These are phyloP conservation scores for Martiniozyma asiatica DNA, from an alignment of 1,139 yeast species.

Conservation along the genomic window DNA sequence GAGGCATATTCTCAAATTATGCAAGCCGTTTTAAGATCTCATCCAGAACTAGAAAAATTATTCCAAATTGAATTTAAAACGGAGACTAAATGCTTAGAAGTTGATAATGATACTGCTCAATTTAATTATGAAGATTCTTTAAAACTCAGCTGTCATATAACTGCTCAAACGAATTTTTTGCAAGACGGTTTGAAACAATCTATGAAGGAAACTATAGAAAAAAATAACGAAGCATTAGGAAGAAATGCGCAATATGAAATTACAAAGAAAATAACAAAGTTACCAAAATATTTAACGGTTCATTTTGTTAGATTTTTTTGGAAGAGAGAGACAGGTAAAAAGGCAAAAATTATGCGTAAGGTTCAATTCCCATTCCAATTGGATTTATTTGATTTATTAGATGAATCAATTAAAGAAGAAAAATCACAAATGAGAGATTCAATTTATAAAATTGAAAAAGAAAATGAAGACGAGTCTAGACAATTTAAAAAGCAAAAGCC, in stretches of 20 bases:
- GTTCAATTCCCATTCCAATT: constrained; percentile 91
- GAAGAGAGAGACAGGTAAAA: constrained; percentile 85
- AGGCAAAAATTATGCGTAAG: constrained; percentile 85
- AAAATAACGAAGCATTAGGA: constrained; percentile 58
- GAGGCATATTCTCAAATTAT: constrained; percentile 83
- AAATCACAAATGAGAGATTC: constrained; percentile 68
- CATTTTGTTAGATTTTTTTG: constrained; percentile 93
- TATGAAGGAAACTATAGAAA: constrained; percentile 65
- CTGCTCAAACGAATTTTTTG: constrained; percentile 73
- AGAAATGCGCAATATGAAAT: constrained; percentile 62
- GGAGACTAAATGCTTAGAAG: constrained; percentile 44
- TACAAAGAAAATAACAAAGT: constrained; percentile 55
- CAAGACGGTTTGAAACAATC: constrained; percentile 76
- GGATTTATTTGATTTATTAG: constrained; percentile 78
- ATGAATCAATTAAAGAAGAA: constrained; percentile 54
- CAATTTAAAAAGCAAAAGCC: constrained; percentile 61
- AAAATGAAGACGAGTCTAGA: constrained; percentile 57
- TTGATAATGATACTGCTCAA: constrained; percentile 35
- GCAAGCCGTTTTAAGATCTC: constrained; percentile 34
- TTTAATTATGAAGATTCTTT: constrained; percentile 42
- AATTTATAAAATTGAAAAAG: constrained; percentile 66
- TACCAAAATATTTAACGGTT: constrained; percentile 82
- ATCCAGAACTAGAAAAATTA: constrained; percentile 40
- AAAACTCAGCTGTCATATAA: constrained; percentile 83
- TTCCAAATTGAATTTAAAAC: constrained; percentile 59